Evolutionary conservation across 2,329 filamentous ascomycete genomes (phyloP).

Genomic region (Dissoconium aciculare): DNA sequence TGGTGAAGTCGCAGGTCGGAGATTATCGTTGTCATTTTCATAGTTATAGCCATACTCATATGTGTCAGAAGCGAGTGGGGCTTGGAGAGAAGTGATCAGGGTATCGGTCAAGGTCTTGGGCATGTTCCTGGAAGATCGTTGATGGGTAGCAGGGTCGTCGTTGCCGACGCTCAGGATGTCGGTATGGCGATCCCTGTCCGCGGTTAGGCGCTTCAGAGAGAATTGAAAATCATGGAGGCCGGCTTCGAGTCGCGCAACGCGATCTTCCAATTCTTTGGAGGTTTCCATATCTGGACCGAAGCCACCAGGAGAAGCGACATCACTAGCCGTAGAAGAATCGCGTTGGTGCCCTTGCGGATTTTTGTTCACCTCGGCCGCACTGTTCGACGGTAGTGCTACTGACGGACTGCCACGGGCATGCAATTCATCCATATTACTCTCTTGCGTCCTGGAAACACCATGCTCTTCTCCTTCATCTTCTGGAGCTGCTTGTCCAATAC

Average conservation of each 20-base stretch:
- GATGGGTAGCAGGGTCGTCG: no score
- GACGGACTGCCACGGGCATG: no score
- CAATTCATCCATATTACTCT: conserved; percentile 3
- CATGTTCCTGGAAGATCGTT: conserved; percentile 9
- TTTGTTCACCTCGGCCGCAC: conserved; percentile 1
- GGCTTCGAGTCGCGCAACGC: conserved; percentile 23
- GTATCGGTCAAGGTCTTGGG: conserved; percentile 24
- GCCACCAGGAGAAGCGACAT: conserved; percentile 6
- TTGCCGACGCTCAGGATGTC: no score
- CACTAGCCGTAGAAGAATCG: not conserved
- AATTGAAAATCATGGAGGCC: conserved; percentile 22
- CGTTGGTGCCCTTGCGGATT: not conserved
- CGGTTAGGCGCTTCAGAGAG: conserved; percentile 20
- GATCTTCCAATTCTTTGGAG: conserved; percentile 22
- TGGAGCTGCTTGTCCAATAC: conserved; percentile 14
- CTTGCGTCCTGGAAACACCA: conserved; percentile 2
- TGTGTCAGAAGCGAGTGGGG: conserved; percentile 11
- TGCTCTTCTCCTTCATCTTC: conserved; percentile 5
- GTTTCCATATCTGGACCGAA: conserved; percentile 9
- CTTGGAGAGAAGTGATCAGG: conserved; percentile 11
- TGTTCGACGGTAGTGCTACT: no score
- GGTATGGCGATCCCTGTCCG: conserved; percentile 19
- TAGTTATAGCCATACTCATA: conserved; percentile 14
- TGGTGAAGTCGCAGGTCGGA: conserved; percentile 15
- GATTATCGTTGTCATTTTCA: no score